phyloP scores from a whole-genome alignment of 352 stramenopile species.

The Phytophthora pisi region DNA sequence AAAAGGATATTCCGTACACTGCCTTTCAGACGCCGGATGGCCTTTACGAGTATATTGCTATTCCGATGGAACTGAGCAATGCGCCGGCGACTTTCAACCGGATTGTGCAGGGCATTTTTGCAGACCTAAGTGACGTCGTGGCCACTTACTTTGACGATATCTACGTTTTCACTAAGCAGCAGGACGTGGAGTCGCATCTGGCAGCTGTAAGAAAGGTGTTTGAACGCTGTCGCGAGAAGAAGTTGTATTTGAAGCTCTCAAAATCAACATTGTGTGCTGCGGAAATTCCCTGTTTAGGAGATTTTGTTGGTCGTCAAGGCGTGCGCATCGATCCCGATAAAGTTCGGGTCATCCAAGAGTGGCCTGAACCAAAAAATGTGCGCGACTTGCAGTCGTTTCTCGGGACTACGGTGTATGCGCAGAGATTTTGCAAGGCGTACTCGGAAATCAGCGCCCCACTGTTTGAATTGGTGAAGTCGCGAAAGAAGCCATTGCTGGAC shows the following conservation, averaged over 20 bases:
- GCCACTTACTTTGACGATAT: too few species aligned
- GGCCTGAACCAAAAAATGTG: not conserved
- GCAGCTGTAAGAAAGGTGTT: constrained; percentile 2
- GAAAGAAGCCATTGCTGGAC: too few species aligned
- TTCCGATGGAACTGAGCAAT: too few species aligned
- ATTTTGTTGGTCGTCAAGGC: not conserved
- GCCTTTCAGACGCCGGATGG: constrained; percentile 11
- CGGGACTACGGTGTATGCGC: constrained; percentile 1
- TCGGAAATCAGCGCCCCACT: constrained; percentile 5
- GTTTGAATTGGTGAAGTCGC: constrained; percentile 5
- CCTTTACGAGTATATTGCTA: too few species aligned
- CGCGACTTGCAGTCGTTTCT: constrained; percentile 3
- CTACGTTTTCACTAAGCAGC: constrained; percentile 3
- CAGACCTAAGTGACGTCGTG: too few species aligned
- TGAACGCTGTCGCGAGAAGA: not conserved
- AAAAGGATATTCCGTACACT: constrained; percentile 2
- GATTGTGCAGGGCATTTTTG: too few species aligned
- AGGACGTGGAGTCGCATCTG: not conserved
- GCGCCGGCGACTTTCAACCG: too few species aligned
- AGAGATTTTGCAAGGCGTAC: constrained; percentile 1
- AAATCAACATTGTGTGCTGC: constrained; percentile 10
- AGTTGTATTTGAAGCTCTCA: constrained; percentile 5
- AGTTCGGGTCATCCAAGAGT: not conserved
- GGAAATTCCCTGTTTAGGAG: constrained; percentile 10
- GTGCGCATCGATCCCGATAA: constrained; percentile 10